Evolutionary conservation across 169 alveolate genomes (phyloP).

Genomic region (Eimeria acervulina): DNA sequence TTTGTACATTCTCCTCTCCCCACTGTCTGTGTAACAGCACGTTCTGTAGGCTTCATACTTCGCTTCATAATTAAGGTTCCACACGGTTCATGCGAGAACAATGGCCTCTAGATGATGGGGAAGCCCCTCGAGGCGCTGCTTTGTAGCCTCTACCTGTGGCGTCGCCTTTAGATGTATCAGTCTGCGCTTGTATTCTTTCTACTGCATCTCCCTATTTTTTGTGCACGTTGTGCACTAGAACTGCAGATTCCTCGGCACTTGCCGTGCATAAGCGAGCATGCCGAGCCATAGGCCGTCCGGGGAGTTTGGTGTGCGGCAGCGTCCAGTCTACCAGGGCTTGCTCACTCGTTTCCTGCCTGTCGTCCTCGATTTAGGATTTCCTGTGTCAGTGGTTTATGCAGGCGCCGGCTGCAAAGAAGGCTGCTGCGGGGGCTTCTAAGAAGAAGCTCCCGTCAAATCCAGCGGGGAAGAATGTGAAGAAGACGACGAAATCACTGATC

Average conservation of each 20-base stretch:
- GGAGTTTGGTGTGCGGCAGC: not conserved
- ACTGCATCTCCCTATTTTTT: not conserved
- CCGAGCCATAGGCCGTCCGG: not conserved
- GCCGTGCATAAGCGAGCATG: not conserved
- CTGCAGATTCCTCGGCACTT: not conserved
- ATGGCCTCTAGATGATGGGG: not conserved
- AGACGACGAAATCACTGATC: conserved; percentile 87
- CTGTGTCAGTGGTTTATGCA: not conserved
- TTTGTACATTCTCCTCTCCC: not conserved
- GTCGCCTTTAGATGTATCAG: not conserved
- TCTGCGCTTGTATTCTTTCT: not conserved
- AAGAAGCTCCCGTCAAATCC: conserved; percentile 77
- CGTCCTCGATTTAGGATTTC: not conserved
- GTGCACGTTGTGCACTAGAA: not conserved
- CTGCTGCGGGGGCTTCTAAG: conserved; percentile 61
- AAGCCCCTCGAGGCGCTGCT: conserved; percentile 12
- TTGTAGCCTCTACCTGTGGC: not conserved
- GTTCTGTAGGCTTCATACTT: not conserved
- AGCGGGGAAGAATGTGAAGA: conserved; percentile 58
- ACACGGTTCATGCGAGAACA: not conserved
- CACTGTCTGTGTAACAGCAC: not conserved
- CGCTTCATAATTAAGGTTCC: not conserved
- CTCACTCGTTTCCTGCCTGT: not conserved
- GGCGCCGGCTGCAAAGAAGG: conserved; percentile 78
- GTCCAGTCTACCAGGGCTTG: not conserved